phyloP scores from a whole-genome alignment of 1,284 basidiomycete species.

The Somion occarium region DNA sequence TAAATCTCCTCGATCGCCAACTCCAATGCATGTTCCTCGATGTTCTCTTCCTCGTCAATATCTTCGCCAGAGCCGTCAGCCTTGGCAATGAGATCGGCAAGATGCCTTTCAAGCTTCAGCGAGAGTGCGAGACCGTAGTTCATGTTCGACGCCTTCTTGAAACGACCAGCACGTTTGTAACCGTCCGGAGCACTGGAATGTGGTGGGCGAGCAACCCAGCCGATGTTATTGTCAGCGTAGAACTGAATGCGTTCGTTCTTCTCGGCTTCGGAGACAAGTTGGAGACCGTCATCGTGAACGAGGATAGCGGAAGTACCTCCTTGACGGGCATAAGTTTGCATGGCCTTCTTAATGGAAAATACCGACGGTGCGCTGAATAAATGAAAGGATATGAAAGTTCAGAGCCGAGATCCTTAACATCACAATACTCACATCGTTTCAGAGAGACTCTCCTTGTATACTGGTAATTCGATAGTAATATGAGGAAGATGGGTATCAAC shows the following conservation, averaged over 20 bases:
- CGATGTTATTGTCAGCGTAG: constrained; percentile 51
- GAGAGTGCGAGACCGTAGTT: constrained; percentile 51
- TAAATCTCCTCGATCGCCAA: constrained; percentile 66
- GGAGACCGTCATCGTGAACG: constrained; percentile 71
- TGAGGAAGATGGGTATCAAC: constrained; percentile 63
- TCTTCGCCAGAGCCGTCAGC: constrained; percentile 23
- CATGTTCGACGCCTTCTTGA: constrained; percentile 62
- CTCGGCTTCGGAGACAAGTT: constrained; percentile 34
- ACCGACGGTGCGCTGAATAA: constrained; percentile 62
- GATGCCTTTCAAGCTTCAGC: constrained; percentile 45
- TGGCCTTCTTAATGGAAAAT: constrained; percentile 77
- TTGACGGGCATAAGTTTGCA: constrained; percentile 82
- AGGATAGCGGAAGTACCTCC: constrained; percentile 76
- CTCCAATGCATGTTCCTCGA: constrained; percentile 62
- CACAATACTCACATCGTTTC: constrained; percentile 55
- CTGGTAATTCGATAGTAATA: constrained; percentile 74
- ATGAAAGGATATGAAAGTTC: constrained; percentile 59
- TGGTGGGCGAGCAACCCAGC: constrained; percentile 50
- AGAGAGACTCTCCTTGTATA: constrained; percentile 73
- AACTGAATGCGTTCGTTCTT: constrained; percentile 35
- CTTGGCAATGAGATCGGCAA: constrained; percentile 40
- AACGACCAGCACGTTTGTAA: constrained; percentile 50
- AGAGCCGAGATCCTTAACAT: constrained; percentile 83
- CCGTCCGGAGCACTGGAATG: constrained; percentile 40
- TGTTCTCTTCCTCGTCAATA: constrained; percentile 29